Evolutionary conservation across 2,329 filamentous ascomycete genomes (phyloP).

Genomic region (Leptographium procerum): DNA sequence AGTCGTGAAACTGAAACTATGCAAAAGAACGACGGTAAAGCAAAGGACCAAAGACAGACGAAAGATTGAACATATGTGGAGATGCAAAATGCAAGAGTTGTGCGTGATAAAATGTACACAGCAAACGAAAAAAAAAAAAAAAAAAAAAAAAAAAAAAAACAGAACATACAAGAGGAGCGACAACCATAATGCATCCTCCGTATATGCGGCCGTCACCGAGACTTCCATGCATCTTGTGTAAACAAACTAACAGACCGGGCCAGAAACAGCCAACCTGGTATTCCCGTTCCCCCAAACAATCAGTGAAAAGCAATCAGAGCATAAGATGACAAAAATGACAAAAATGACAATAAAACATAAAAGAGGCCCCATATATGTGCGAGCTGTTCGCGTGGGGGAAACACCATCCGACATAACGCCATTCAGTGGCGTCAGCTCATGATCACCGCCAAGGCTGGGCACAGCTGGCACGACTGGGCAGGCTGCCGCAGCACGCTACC

Average conservation of each 20-base stretch:
- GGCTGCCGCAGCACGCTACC: too few relatives aligned
- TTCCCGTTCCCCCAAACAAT: too few relatives aligned
- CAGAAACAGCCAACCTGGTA: too few relatives aligned
- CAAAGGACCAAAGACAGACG: background rate
- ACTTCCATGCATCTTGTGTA: background rate
- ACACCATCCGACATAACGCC: too few relatives aligned
- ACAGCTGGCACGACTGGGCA: too few relatives aligned
- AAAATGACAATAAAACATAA: background rate
- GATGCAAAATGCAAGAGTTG: background rate
- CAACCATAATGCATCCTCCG: background rate
- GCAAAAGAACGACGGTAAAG: background rate
- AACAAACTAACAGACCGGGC: too few relatives aligned
- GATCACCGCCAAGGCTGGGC: background rate
- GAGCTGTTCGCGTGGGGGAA: too few relatives aligned
- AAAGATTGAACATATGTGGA: too few relatives aligned
- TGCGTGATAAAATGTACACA: background rate
- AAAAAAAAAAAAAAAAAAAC: background rate
- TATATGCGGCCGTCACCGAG: background rate
- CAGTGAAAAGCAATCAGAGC: background rate
- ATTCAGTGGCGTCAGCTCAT: too few relatives aligned
- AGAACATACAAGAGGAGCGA: background rate
- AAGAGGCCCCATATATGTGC: too few relatives aligned
- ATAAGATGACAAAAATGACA: background rate
- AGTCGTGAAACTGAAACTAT: constrained; percentile 3
- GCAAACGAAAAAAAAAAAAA: background rate